These are phyloP conservation scores for Psidium guajava DNA, from an alignment of 345 rosid species.

Conservation along the genomic window DNA sequence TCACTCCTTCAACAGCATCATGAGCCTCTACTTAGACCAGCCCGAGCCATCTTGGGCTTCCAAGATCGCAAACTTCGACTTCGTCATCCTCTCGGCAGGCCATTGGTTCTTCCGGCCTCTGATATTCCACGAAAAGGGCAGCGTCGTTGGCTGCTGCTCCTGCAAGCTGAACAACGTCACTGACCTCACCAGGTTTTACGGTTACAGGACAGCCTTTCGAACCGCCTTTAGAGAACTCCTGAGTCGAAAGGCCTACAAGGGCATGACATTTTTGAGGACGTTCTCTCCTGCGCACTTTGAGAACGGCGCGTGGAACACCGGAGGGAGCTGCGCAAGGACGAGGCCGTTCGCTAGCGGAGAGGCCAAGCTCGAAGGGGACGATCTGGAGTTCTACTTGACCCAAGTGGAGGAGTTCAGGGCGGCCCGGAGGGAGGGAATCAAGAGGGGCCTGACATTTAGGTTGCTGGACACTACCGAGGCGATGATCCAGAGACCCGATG, in stretches of 20 bases:
- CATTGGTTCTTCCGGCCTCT: conserved; percentile 39
- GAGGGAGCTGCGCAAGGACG: conserved; percentile 33
- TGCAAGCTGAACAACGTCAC: conserved; percentile 15
- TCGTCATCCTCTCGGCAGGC: conserved; percentile 23
- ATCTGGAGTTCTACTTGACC: conserved; percentile 9
- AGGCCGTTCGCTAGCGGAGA: conserved; percentile 15
- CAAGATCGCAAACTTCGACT: conserved; percentile 19
- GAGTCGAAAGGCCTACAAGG: conserved; percentile 6
- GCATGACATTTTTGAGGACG: conserved; percentile 24
- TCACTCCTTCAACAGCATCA: conserved; percentile 13
- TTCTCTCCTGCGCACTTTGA: conserved; percentile 41
- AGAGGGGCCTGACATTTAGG: conserved; percentile 7
- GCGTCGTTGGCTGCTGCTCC: conserved; percentile 20
- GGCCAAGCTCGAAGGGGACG: conserved; percentile 4
- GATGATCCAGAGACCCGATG: conserved; percentile 21
- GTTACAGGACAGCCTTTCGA: conserved; percentile 21
- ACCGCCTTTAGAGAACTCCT: conserved; percentile 12
- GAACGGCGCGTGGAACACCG: conserved; percentile 35
- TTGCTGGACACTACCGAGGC: conserved; percentile 18
- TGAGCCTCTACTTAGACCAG: conserved; percentile 28
- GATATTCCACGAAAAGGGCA: conserved; percentile 17
- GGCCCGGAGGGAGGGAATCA: conserved; percentile 7
- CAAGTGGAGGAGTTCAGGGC: conserved; percentile 30
- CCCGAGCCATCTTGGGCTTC: conserved; percentile 21
- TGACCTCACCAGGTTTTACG: conserved; percentile 21